Base-by-base conservation (phyloP, 2,329 filamentous ascomycete genomes). In the Sodiomyces alkalinus region DNA sequence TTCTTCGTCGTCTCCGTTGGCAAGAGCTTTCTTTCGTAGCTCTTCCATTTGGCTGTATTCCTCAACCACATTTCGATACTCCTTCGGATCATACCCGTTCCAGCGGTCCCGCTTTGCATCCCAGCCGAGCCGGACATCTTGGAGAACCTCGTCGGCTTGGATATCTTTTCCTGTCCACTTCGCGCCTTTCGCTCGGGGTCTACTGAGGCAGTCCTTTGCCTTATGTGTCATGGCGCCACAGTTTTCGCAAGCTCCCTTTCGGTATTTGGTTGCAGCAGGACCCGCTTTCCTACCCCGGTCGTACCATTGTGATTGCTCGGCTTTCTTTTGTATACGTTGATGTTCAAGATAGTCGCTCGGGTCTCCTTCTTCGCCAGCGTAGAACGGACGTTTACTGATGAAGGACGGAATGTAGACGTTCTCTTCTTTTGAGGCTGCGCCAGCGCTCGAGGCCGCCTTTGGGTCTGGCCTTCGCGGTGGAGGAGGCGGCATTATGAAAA, bases 331-430 rank as follows among this genome's bases (percentile, higher is more conserved):
- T 16, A 87, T 63, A 51, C 86, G 82, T 48, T 98, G 90, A 71
- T 98, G 90, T 55, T 92, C 83, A 39, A 98, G 80, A 51, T 96
- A 98, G 46, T 96, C 86, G 48, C 69, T 71, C 41, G 70, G 68
- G 35, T 79, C 68, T 39, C 77, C 76, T 47, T 85, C 81, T 42
- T 80, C 74, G 44, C 70, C 74, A 30, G 92, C 75, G 54, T 96
- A 98, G 58, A 98, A 98, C 4, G 90, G 90, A 42, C 92, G 86
- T 53, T 93, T 94, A 43, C 85, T 86, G 58, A 98, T 98, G 65
- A 94, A 98, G 30, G 81, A 75, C 5, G 90, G 90, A 46, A 98
- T 98, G 64, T 98, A 98, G 52, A 94, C 76, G 66, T 98, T 98
- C 55, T 90, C 83, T 53, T 92, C 85, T 51, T 92, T 92, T 31